Percentiles rank a stretch among this genome's conserved stretches.
Conservation (phyloP, 2,329 filamentous ascomycete species). For the Penicillium corylophilum region DNA sequence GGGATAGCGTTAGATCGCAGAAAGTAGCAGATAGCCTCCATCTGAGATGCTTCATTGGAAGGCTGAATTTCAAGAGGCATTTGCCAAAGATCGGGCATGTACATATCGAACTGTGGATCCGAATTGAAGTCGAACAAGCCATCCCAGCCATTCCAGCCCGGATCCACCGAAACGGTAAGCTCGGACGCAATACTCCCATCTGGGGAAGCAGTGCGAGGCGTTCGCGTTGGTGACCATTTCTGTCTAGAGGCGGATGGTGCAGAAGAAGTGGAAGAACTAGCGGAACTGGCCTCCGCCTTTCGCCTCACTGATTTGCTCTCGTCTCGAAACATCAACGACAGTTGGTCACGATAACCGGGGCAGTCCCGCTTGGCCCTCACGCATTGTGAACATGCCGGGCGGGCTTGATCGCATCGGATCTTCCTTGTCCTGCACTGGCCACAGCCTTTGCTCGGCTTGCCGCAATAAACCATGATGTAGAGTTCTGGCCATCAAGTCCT, state of each 20-base stretch:
- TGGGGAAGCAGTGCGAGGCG: constrained; percentile 28
- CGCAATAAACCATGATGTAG: constrained; percentile 42
- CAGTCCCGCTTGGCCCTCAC: constrained; percentile 60
- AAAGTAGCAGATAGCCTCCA: constrained; percentile 40
- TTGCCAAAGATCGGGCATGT: constrained; percentile 14
- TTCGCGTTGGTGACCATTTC: constrained; percentile 12
- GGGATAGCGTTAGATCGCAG: constrained; percentile 35
- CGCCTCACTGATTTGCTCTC: constrained; percentile 63
- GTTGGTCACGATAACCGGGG: constrained; percentile 63
- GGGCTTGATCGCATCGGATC: constrained; percentile 58
- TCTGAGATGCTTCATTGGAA: constrained; percentile 24
- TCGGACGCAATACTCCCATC: constrained; percentile 18
- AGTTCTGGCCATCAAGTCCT: background rate
- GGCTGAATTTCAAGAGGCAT: constrained; percentile 25
- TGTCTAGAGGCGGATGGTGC: background rate
- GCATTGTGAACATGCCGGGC: constrained; percentile 63
- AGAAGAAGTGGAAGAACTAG: constrained; percentile 2
- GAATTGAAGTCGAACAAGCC: constrained; percentile 18
- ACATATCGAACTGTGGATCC: constrained; percentile 16
- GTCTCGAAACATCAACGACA: constrained; percentile 66
- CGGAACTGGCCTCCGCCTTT: constrained; percentile 46
- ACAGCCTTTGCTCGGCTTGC: constrained; percentile 47
- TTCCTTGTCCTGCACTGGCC: constrained; percentile 45
- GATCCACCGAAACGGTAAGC: constrained; percentile 8
- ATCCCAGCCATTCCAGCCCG: background rate